phyloP scores from a whole-genome alignment of 805 yeast species.

The Metschnikowia corniflorae region DNA sequence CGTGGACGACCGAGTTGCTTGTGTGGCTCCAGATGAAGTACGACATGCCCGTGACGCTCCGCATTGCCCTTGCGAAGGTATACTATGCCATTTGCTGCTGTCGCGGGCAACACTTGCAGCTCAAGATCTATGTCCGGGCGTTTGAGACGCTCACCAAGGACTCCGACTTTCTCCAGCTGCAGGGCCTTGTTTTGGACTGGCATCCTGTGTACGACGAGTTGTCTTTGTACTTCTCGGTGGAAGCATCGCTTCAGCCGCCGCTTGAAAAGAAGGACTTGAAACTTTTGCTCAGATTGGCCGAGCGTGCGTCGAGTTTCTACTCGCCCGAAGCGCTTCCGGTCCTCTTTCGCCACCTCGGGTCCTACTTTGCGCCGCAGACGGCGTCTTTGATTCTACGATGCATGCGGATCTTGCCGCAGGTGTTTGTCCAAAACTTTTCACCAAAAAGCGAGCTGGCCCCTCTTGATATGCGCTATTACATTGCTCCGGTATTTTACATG shows the following conservation, averaged over 20 bases:
- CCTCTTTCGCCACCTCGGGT: slow-evolving; percentile 49
- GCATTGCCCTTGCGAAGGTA: slow-evolving; percentile 60
- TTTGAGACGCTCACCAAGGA: slow-evolving; percentile 57
- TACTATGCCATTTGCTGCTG: slow-evolving; percentile 70
- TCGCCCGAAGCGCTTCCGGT: slow-evolving; percentile 44
- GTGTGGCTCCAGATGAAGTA: slow-evolving; percentile 77
- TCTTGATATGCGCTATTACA: slow-evolving; percentile 48
- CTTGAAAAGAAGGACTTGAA: slow-evolving; percentile 48
- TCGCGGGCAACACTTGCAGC: slow-evolving; percentile 64
- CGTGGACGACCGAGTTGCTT: slow-evolving; percentile 84
- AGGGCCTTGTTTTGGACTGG: slow-evolving; percentile 52
- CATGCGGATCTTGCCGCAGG: slow-evolving; percentile 52
- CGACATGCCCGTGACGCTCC: slow-evolving; percentile 65
- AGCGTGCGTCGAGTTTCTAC: slow-evolving; percentile 54
- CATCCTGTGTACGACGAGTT: slow-evolving; percentile 38
- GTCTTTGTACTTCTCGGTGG: slow-evolving; percentile 28
- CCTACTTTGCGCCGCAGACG: slow-evolving; percentile 52
- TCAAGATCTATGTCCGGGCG: slow-evolving; percentile 58
- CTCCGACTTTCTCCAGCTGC: slow-evolving; percentile 29
- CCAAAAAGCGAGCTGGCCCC: slow-evolving; percentile 24
- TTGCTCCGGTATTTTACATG: slow-evolving; percentile 66
- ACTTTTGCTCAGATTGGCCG: slow-evolving; percentile 49
- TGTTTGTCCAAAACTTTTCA: slow-evolving; percentile 23
- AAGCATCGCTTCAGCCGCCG: slow-evolving; percentile 43
- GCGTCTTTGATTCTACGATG: slow-evolving; percentile 50